Evolutionary conservation across 2,329 filamentous ascomycete species (phyloP), one percentile per base, ranked within the genome.

Genomic region (Zarea fungicola): DNA sequence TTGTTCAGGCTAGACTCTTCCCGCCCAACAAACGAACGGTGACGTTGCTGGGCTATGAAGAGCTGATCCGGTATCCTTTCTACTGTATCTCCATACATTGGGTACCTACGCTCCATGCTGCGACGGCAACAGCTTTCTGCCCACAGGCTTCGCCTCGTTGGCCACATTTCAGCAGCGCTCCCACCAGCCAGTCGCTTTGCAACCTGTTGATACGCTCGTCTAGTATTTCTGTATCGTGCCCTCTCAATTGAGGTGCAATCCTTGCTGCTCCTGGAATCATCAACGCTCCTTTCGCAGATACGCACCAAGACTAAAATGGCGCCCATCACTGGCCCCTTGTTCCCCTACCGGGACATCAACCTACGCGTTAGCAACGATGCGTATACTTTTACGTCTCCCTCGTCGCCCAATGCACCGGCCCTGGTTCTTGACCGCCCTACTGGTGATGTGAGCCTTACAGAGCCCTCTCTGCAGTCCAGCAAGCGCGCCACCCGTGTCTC

Each of bases 301-400:
- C 26, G 26, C 35, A 11, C 4, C 6, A 9, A 29, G 3, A 6
- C n/a, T 48, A 57, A 32, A 42, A 73, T 73, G 70, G 65, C 67
- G 50, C 62, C 66, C 49, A 58, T 69, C 31, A 62, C 62, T 31
- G 58, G 59, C 47, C 56, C 64, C 43, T 63, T 66, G 56, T 69
- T 81, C 58, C 93, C 92, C 19, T 99, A 91, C 71, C 83, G 92
- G 65, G 93, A 99, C 75, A 95, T 97, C 75, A 99, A 97, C 68
- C 83, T 99, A 67, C 90, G 95, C 69, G 87, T 90, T 56, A 90
- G 92, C 45, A 78, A 88, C 60, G 89, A 92, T 60, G 86, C 93
- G 65, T 99, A 99, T 76, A 89, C 90, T 60, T 99, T 99, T 70
- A 91, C 89, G 32, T 99, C 93, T 23, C 93, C 93, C 23, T 97